These are phyloP conservation scores for Sporothrix schenckii DNA, from an alignment of 2,329 filamentous ascomycete species.

Conservation along the genomic window DNA sequence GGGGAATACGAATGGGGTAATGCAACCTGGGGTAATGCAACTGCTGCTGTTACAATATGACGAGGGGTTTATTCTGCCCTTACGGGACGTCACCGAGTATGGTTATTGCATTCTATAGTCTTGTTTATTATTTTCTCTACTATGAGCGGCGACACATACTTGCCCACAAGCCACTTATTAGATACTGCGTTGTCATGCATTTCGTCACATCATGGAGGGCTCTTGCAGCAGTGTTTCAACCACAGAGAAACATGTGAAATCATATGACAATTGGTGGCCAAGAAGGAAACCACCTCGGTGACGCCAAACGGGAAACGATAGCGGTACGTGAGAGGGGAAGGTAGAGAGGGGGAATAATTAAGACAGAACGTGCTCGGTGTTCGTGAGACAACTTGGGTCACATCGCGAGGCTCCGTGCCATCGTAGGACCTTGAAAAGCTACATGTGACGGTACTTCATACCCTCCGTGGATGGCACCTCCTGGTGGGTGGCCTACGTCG, in stretches of 20 bases:
- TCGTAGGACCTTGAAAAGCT: not conserved
- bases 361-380: not conserved
- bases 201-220: no score
- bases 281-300: not conserved
- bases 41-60: slow-evolving; percentile 1
- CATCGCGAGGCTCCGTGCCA: slow-evolving; percentile 11
- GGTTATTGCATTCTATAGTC: not conserved
- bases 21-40: slow-evolving; percentile 4
- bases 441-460: not conserved
- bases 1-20: not conserved
- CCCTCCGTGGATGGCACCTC: not conserved
- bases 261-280: not conserved
- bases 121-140: not conserved
- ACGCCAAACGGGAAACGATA: not conserved
- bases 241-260: not conserved
- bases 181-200: no score
- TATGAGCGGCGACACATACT: not conserved
- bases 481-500: not conserved
- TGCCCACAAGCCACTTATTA: not conserved
- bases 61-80: not conserved
- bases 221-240: not conserved
- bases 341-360: no score
- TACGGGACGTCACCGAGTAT: not conserved
- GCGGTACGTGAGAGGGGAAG: not conserved
- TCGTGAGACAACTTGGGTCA: slow-evolving; percentile 5